These are phyloP conservation scores for Eucalyptus cloeziana DNA, from an alignment of 345 rosid genomes.

Conservation along the genomic window DNA sequence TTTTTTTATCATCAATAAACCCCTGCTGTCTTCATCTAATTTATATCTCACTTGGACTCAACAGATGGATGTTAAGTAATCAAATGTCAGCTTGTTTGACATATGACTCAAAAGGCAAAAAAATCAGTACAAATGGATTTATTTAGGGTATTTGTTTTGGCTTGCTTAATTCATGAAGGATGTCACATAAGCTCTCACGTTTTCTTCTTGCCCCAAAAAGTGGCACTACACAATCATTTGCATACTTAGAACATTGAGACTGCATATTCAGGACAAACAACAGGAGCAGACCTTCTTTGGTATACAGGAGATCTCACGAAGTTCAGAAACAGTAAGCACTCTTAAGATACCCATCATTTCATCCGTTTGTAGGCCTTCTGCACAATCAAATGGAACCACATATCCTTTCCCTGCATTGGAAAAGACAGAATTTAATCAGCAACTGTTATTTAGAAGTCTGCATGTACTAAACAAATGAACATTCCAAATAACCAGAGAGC, in stretches of 20 bases:
- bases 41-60: neutral
- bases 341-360: conserved; percentile 36
- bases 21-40: neutral
- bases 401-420: conserved; percentile 43
- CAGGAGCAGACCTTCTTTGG: conserved; percentile 40
- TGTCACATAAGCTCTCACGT: neutral
- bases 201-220: neutral
- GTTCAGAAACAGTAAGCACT: conserved; percentile 53
- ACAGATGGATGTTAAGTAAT: neutral
- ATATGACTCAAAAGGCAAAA: neutral
- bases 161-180: neutral
- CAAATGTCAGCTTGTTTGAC: neutral
- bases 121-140: neutral
- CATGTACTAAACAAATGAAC: neutral
- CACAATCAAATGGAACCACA: conserved; percentile 19
- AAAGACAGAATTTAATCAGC: neutral
- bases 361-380: conserved; percentile 13
- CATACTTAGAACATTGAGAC: neutral
- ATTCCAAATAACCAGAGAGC: conserved; percentile 41
- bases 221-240: neutral
- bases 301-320: conserved; percentile 45
- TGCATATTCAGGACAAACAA: neutral
- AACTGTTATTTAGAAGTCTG: neutral
- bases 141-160: neutral
- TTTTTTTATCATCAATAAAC: neutral